These are phyloP conservation scores for Nakazawaea populi DNA, from an alignment of 805 yeast genomes.

Conservation along the genomic window DNA sequence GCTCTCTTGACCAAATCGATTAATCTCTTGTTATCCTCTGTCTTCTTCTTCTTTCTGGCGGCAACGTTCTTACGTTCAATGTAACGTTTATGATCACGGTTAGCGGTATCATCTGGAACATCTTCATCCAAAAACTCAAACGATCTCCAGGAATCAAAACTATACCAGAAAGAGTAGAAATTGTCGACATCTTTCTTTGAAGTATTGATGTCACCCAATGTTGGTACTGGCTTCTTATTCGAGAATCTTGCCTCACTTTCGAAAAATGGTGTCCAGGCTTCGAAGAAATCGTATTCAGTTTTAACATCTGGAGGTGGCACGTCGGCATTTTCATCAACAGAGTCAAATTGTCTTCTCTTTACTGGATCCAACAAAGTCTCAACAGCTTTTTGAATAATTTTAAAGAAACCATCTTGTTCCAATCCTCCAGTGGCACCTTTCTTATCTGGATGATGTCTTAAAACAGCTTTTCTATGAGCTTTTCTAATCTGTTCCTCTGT, in stretches of 20 bases:
- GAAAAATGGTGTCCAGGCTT: slow-evolving; percentile 90
- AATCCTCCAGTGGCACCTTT: slow-evolving; percentile 85
- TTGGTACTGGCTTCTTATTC: slow-evolving; percentile 83
- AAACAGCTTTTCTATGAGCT: slow-evolving; percentile 94
- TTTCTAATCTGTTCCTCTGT: slow-evolving; percentile 89
- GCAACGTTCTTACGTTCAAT: slow-evolving; percentile 96
- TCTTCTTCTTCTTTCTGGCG: slow-evolving; percentile 95
- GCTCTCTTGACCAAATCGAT: slow-evolving; percentile 86
- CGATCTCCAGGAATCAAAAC: slow-evolving; percentile 96
- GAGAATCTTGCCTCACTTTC: slow-evolving; percentile 90
- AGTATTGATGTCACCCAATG: slow-evolving; percentile 62
- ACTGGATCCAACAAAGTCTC: slow-evolving; percentile 81
- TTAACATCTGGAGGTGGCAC: slow-evolving; percentile 72
- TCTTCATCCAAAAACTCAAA: slow-evolving; percentile 98
- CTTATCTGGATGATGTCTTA: slow-evolving; percentile 98
- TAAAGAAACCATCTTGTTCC: slow-evolving; percentile 95
- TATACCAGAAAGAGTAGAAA: slow-evolving; percentile 89
- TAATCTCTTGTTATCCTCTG: slow-evolving; percentile 90
- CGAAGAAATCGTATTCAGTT: slow-evolving; percentile 73
- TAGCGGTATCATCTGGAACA: slow-evolving; percentile 97
- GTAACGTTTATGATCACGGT: slow-evolving; percentile 99
- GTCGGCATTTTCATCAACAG: slow-evolving; percentile 86
- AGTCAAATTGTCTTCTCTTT: slow-evolving; percentile 91
- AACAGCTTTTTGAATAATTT: slow-evolving; percentile 94
- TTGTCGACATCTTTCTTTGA: slow-evolving; percentile 77